Evolutionary conservation across 2,329 filamentous ascomycete species (phyloP).

Genomic region (Aspergillus vadensis): DNA sequence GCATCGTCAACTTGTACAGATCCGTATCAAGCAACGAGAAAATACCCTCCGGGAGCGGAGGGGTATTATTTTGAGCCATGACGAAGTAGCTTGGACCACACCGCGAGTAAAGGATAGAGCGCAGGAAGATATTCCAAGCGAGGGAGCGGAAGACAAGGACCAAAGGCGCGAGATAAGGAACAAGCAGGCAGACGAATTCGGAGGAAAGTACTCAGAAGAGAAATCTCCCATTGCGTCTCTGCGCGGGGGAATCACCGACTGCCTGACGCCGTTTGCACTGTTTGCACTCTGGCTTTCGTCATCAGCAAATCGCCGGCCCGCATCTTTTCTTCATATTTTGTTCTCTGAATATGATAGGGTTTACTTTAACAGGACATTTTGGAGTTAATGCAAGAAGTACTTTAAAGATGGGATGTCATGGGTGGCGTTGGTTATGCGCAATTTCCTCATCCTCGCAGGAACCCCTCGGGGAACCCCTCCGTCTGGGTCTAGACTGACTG

Average conservation of each 20-base stretch:
- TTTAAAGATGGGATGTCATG: not conserved
- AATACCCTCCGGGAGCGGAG: constrained; percentile 64
- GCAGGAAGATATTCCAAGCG: not conserved
- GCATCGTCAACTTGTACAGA: constrained; percentile 98
- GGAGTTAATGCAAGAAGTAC: not conserved
- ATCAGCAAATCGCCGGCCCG: not conserved
- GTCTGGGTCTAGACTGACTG: not conserved
- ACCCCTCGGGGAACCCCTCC: not conserved
- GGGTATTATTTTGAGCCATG: constrained; percentile 33
- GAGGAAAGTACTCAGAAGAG: constrained; percentile 5
- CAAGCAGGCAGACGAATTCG: not conserved
- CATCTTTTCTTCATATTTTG: not conserved
- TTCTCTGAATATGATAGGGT: too few species aligned
- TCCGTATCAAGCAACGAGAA: constrained; percentile 81
- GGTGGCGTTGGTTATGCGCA: not conserved
- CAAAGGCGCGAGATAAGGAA: not conserved
- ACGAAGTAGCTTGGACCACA: not conserved
- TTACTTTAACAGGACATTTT: not conserved
- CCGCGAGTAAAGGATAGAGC: not conserved
- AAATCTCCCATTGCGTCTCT: constrained; percentile 12
- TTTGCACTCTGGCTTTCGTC: constrained; percentile 16
- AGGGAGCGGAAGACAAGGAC: not conserved
- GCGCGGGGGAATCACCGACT: constrained; percentile 9
- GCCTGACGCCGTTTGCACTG: constrained; percentile 14
- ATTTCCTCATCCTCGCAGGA: not conserved